Evolutionary conservation across 805 yeast species (phyloP).

Genomic region (Schizosaccharomyces lindneri): DNA sequence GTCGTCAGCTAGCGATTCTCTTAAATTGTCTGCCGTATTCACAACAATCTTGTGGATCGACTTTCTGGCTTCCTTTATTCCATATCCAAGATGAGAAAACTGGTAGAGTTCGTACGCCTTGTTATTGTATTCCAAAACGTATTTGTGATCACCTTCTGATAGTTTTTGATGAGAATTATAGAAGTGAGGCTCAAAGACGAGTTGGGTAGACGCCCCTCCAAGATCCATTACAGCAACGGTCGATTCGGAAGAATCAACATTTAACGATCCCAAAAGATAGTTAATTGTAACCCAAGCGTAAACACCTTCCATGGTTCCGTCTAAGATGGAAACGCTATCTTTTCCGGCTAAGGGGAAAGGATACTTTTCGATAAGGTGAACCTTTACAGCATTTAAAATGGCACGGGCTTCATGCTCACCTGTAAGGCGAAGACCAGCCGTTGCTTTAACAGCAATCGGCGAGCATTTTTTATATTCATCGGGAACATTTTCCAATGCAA

Average conservation of each 20-base stretch:
- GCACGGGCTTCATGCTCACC: slow-evolving; percentile 50
- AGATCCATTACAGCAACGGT: slow-evolving; percentile 94
- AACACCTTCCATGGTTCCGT: slow-evolving; percentile 92
- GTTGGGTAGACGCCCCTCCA: slow-evolving; percentile 97
- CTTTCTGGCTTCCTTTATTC: slow-evolving; percentile 81
- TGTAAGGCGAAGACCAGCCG: slow-evolving; percentile 78
- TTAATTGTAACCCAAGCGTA: slow-evolving; percentile 97
- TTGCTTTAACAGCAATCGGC: slow-evolving; percentile 90
- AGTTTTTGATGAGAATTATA: slow-evolving; percentile 27
- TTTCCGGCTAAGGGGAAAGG: slow-evolving; percentile 81
- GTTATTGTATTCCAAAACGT: slow-evolving; percentile 55
- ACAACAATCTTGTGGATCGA: slow-evolving; percentile 47
- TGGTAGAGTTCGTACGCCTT: slow-evolving; percentile 65
- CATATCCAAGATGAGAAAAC: slow-evolving; percentile 85
- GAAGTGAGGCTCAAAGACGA: slow-evolving; percentile 87
- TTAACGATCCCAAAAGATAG: slow-evolving; percentile 80
- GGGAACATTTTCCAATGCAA: slow-evolving; percentile 62
- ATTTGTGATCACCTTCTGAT: slow-evolving; percentile 75
- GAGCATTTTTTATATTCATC: slow-evolving; percentile 48
- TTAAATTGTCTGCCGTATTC: slow-evolving; percentile 9
- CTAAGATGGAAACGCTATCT: slow-evolving; percentile 80
- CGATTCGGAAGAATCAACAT: slow-evolving; percentile 41
- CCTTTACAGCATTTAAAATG: slow-evolving; percentile 53
- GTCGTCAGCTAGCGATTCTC: background rate
- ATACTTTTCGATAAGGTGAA: slow-evolving; percentile 49